Conservation (phyloP, 2,329 filamentous ascomycete species). For the Cladorrhinum sp. region DNA sequence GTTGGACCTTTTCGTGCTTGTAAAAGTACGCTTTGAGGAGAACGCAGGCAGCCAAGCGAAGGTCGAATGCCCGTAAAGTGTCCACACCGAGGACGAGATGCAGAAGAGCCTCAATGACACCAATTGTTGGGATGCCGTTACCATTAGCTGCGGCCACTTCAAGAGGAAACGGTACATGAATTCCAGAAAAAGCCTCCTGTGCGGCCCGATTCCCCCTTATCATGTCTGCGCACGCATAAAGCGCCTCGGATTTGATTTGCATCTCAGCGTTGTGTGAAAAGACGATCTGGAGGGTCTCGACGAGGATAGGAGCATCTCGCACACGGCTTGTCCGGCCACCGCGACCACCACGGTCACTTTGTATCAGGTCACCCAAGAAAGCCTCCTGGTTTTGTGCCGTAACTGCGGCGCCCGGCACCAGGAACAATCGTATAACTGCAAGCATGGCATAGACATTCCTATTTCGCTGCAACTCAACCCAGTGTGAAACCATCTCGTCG, state of each 20-base stretch:
- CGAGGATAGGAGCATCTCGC: slow-evolving; percentile 57
- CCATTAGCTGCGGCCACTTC: slow-evolving; percentile 41
- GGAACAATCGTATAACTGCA: slow-evolving; percentile 80
- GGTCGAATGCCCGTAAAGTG: slow-evolving; percentile 66
- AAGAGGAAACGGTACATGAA: slow-evolving; percentile 67
- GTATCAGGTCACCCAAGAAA: slow-evolving; percentile 66
- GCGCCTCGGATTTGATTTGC: slow-evolving; percentile 80
- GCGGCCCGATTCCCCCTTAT: slow-evolving; percentile 76
- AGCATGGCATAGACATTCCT: slow-evolving; percentile 90
- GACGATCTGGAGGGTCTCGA: slow-evolving; percentile 75
- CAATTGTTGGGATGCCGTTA: slow-evolving; percentile 62
- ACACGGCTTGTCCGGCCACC: slow-evolving; percentile 5
- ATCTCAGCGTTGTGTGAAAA: slow-evolving; percentile 72
- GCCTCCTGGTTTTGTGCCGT: slow-evolving; percentile 80
- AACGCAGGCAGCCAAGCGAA: slow-evolving; percentile 80
- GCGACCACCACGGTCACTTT: slow-evolving; percentile 10
- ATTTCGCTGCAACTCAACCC: slow-evolving; percentile 74
- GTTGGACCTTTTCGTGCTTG: slow-evolving; percentile 73
- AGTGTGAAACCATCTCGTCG: slow-evolving; percentile 63
- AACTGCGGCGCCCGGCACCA: slow-evolving; percentile 74
- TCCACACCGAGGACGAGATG: slow-evolving; percentile 73
- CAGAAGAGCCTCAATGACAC: slow-evolving; percentile 90
- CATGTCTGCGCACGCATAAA: slow-evolving; percentile 81
- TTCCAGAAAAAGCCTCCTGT: slow-evolving; percentile 85
- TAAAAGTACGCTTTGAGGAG: slow-evolving; percentile 92